Conservation (phyloP, 768 basidiomycete species). For the Clitopilus passeckerianus region DNA sequence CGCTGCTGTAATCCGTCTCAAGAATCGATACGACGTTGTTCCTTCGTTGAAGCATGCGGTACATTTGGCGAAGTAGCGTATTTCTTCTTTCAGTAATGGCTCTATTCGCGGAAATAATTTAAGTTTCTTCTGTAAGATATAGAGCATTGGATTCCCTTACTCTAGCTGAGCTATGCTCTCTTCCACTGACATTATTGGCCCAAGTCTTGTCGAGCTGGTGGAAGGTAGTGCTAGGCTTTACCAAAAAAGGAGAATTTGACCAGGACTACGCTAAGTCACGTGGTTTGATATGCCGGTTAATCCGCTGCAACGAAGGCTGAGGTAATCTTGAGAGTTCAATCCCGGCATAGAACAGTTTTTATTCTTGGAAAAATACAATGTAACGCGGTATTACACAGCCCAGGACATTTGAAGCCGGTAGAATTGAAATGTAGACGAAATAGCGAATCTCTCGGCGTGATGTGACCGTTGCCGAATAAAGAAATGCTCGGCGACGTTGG, state of each 20-base stretch:
- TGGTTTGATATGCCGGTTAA: background rate
- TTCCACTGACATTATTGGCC: background rate
- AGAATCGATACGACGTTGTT: slow-evolving; percentile 38
- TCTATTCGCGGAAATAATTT: slow-evolving; percentile 27
- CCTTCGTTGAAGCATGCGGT: slow-evolving; percentile 54
- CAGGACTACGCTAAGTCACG: background rate
- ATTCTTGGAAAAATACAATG: background rate
- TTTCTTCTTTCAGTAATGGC: slow-evolving; percentile 61
- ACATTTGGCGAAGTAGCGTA: slow-evolving; percentile 70
- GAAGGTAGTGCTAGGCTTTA: background rate
- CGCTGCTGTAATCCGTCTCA: slow-evolving; percentile 27
- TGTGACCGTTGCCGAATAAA: background rate
- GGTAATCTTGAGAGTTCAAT: background rate
- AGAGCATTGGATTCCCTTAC: background rate
- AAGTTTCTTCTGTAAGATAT: background rate
- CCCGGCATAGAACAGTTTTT: background rate
- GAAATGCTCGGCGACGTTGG: background rate
- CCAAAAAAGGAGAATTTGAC: background rate
- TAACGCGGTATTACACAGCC: background rate
- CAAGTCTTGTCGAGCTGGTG: background rate
- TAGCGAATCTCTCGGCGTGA: background rate
- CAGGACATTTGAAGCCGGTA: background rate
- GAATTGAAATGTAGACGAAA: background rate
- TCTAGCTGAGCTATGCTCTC: background rate
- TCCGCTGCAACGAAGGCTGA: background rate